These are phyloP conservation scores for Colletotrichum truncatum DNA, from an alignment of 2,329 filamentous ascomycete species.

Conservation along the genomic window DNA sequence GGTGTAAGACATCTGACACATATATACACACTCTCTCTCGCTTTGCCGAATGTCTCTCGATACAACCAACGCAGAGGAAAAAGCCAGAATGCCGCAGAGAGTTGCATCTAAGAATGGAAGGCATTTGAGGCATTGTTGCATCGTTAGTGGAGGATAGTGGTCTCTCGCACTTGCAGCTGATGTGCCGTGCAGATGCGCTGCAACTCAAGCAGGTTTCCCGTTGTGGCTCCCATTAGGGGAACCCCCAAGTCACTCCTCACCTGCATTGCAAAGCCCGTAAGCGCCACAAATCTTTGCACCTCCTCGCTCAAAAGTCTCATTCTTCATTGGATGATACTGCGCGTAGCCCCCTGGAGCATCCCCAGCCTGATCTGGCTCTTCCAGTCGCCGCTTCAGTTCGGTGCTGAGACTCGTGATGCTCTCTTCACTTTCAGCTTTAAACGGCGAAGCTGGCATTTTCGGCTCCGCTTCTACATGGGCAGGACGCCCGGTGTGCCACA, in stretches of 20 bases:
- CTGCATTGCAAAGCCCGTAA: not conserved
- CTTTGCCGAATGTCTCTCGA: no score
- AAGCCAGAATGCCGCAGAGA: no score
- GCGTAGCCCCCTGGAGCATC: not conserved
- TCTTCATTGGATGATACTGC: not conserved
- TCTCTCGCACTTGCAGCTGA: constrained; percentile 8
- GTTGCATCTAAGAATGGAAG: not conserved
- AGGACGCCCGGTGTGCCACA: not conserved
- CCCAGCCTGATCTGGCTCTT: not conserved
- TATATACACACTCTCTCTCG: no score
- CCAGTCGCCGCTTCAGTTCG: not conserved
- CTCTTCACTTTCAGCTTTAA: not conserved
- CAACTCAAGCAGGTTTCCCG: not conserved
- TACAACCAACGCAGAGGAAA: no score
- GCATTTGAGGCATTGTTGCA: constrained; percentile 14
- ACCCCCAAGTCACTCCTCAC: not conserved
- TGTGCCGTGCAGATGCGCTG: constrained; percentile 4
- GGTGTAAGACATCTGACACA: no score
- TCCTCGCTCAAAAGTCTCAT: not conserved
- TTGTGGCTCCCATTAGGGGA: not conserved
- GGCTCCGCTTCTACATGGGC: not conserved
- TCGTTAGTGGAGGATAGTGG: not conserved
- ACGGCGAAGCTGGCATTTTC: not conserved
- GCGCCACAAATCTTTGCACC: not conserved
- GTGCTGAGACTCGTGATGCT: not conserved